Evolutionary conservation across 208 protist species (phyloP).

Genomic region (Willaertia magna): DNA sequence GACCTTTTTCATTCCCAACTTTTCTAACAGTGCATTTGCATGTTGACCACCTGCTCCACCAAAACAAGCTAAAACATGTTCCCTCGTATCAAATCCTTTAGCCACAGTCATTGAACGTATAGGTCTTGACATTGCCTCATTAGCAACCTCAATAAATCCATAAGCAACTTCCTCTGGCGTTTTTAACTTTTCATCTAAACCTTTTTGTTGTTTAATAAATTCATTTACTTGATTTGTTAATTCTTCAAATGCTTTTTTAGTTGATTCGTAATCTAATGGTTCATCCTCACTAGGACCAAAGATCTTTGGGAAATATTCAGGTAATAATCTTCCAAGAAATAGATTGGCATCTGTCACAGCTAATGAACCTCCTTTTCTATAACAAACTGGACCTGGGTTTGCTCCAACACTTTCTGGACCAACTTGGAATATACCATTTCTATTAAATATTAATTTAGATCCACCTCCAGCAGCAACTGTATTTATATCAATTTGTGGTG

Average conservation of each 20-base stretch:
- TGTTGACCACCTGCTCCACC: conserved; percentile 82
- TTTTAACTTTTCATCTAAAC: conserved; percentile 22
- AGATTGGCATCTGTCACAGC: conserved; percentile 87
- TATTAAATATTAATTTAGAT: conserved; percentile 66
- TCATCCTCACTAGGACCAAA: conserved; percentile 65
- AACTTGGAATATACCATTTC: conserved; percentile 62
- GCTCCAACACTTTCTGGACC: conserved; percentile 75
- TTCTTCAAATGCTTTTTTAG: conserved; percentile 42
- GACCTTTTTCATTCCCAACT: conserved; percentile 56
- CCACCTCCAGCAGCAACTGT: conserved; percentile 91
- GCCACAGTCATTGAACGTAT: conserved; percentile 78
- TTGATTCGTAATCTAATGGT: conserved; percentile 45
- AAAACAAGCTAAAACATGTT: conserved; percentile 74
- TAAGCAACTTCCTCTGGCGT: conserved; percentile 63
- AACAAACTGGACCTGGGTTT: conserved; percentile 76
- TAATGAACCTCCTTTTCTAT: conserved; percentile 71
- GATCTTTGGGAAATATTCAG: conserved; percentile 79
- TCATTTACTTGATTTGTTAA: conserved; percentile 45
- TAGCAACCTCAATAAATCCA: conserved; percentile 78
- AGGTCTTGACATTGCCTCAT: conserved; percentile 84
- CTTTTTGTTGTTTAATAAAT: conserved; percentile 13
- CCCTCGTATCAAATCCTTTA: conserved; percentile 58
- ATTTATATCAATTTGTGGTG: conserved; percentile 81
- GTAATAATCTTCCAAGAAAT: conserved; percentile 67
- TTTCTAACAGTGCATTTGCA: conserved; percentile 73